phyloP scores from a whole-genome alignment of 2,329 filamentous ascomycete genomes.

The Ophiosphaerella narmari region DNA sequence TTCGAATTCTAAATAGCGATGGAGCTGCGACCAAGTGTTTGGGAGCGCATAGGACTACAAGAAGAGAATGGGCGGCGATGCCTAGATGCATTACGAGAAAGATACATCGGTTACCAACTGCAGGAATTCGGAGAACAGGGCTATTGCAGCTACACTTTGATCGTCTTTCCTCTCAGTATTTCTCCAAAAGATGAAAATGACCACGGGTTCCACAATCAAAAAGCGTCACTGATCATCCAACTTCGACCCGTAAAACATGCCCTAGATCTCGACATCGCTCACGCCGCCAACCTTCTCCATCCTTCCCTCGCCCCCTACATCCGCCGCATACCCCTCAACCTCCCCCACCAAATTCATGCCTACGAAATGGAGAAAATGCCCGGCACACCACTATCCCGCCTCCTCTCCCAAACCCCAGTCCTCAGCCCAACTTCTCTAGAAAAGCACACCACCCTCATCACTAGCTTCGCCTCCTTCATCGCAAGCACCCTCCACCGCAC shows the following conservation, averaged over 20 bases:
- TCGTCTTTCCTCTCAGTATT: neutral
- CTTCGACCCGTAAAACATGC: conserved; percentile 31
- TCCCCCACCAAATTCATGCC: conserved; percentile 19
- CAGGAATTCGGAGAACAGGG: conserved; percentile 14
- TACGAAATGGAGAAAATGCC: conserved; percentile 33
- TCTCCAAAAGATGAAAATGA: no score
- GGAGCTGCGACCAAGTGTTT: neutral
- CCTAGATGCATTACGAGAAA: conserved; percentile 1
- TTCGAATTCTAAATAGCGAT: neutral
- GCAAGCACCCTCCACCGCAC: conserved; percentile 9
- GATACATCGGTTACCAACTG: conserved; percentile 5
- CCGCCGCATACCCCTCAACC: conserved; percentile 5
- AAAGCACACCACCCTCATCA: conserved; percentile 28
- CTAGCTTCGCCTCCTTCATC: conserved; percentile 34
- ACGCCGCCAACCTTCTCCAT: conserved; percentile 27
- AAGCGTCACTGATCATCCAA: conserved; percentile 26
- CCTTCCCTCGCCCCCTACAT: conserved; percentile 26
- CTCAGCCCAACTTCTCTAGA: conserved; percentile 1
- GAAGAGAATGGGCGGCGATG: neutral
- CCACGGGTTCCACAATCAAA: neutral
- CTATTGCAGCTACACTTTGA: conserved; percentile 16
- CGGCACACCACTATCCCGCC: conserved; percentile 28
- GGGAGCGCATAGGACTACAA: conserved; percentile 1
- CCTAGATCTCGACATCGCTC: conserved; percentile 23
- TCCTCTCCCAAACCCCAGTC: conserved; percentile 8